These are phyloP conservation scores for Pyrenophora seminiperda DNA, from an alignment of 2,329 filamentous ascomycete genomes.

Conservation along the genomic window DNA sequence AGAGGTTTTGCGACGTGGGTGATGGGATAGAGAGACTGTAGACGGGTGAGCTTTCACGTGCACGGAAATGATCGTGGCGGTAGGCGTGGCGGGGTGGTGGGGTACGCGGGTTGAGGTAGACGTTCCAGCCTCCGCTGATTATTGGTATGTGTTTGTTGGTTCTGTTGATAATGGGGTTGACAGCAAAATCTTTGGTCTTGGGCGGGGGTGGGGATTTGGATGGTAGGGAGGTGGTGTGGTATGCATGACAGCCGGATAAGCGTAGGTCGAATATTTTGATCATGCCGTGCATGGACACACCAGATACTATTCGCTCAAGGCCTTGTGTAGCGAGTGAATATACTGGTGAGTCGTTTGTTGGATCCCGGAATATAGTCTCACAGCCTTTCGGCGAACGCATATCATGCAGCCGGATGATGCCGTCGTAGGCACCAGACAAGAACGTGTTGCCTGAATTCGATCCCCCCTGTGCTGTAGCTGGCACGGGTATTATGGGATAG, in stretches of 20 bases:
- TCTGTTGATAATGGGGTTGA: slow-evolving; percentile 21
- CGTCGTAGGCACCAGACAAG: slow-evolving; percentile 65
- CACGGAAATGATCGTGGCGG: slow-evolving; percentile 24
- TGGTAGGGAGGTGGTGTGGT: slow-evolving; percentile 40
- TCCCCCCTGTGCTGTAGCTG: slow-evolving; percentile 36
- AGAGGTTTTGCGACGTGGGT: slow-evolving; percentile 51
- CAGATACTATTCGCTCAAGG: slow-evolving; percentile 62
- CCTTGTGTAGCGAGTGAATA: slow-evolving; percentile 64
- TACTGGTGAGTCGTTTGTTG: slow-evolving; percentile 62
- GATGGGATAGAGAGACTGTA: slow-evolving; percentile 57
- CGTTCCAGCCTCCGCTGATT: slow-evolving; percentile 50
- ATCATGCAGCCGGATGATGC: slow-evolving; percentile 63
- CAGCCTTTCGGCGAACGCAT: slow-evolving; percentile 58
- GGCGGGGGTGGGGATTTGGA: slow-evolving; percentile 1
- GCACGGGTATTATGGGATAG: slow-evolving; percentile 54
- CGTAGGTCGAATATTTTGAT: slow-evolving; percentile 68
- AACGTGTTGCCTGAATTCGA: slow-evolving; percentile 57
- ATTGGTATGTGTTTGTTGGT: slow-evolving; percentile 1
- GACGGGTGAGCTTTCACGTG: slow-evolving; percentile 48
- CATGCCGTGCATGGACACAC: slow-evolving; percentile 61
- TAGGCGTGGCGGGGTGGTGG: slow-evolving; percentile 20
- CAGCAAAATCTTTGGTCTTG: slow-evolving; percentile 15
- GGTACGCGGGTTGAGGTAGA: slow-evolving; percentile 52
- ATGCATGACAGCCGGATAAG: slow-evolving; percentile 51
- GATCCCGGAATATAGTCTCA: slow-evolving; percentile 59